Evolutionary conservation across 495 filamentous ascomycete species (phyloP).

Genomic region (Aspergillus ellipticus): DNA sequence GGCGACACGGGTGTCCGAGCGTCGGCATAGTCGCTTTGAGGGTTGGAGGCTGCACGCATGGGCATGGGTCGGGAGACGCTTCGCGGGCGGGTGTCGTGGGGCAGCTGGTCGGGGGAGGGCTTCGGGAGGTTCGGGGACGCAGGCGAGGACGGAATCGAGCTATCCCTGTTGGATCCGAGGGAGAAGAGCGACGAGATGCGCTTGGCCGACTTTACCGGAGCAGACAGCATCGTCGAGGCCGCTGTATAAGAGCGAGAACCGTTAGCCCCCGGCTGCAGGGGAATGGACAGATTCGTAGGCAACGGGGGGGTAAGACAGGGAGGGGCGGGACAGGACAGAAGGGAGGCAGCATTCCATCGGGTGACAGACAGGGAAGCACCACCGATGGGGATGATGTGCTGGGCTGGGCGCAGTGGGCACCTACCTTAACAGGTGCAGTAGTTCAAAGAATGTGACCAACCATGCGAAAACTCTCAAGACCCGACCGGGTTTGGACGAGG

Average conservation of each 20-base stretch:
- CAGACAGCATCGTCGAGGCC: constrained; percentile 39
- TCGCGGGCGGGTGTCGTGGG: constrained; percentile 25
- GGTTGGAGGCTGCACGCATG: constrained; percentile 36
- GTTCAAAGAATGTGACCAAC: constrained; percentile 33
- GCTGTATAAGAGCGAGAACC: constrained; percentile 9
- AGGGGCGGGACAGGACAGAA: constrained; percentile 4
- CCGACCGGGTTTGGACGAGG: constrained; percentile 8
- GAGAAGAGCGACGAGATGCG: constrained; percentile 49
- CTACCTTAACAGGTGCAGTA: constrained; percentile 11
- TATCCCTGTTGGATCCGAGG: constrained; percentile 37
- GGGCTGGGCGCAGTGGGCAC: constrained; percentile 7
- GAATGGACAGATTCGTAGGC: constrained; percentile 1
- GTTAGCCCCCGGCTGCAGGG: constrained; percentile 5
- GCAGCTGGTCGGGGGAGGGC: constrained; percentile 20
- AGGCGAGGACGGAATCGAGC: constrained; percentile 24
- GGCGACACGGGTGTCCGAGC: constrained; percentile 26
- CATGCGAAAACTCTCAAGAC: constrained; percentile 18
- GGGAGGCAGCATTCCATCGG: not conserved
- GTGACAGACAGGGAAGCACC: constrained; percentile 6
- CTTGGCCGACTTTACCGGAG: constrained; percentile 48
- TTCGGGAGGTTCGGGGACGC: constrained; percentile 23
- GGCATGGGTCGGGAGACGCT: constrained; percentile 38
- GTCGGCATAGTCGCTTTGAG: constrained; percentile 28
- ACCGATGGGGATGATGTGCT: constrained; percentile 6
- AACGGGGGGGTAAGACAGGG: not conserved